Evolutionary conservation across 2,329 filamentous ascomycete genomes (phyloP).

Genomic region (Pseudomassariella vexata): DNA sequence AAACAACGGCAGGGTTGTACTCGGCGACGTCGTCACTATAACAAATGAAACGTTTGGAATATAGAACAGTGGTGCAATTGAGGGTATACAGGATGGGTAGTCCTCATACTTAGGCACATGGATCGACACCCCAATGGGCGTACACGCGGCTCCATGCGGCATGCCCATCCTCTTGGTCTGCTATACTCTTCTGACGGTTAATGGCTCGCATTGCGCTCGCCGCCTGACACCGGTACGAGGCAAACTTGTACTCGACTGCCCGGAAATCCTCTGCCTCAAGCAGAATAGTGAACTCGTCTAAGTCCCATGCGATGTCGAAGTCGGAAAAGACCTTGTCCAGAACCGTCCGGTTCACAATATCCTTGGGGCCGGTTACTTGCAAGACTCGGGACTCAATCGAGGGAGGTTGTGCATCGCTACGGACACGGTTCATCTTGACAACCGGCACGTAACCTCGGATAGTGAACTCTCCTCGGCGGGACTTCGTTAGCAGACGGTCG

Average conservation of each 20-base stretch:
- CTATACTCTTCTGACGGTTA: background rate
- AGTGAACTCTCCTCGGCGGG: conserved; percentile 34
- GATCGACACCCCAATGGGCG: too few relatives aligned
- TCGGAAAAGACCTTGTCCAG: conserved; percentile 40
- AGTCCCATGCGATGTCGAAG: too few relatives aligned
- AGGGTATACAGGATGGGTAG: too few relatives aligned
- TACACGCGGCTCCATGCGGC: too few relatives aligned
- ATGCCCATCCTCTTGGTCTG: too few relatives aligned
- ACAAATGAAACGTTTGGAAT: too few relatives aligned
- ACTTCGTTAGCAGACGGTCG: conserved; percentile 39
- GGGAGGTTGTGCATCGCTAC: conserved; percentile 22
- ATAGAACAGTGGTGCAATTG: too few relatives aligned
- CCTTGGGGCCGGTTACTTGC: conserved; percentile 38
- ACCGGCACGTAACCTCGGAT: conserved; percentile 30
- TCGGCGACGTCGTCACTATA: too few relatives aligned
- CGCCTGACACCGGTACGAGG: conserved; percentile 49
- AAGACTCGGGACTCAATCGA: conserved; percentile 39
- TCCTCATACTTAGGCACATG: too few relatives aligned
- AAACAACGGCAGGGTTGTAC: too few relatives aligned
- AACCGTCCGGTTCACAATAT: conserved; percentile 34
- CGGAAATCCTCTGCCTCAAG: conserved; percentile 13
- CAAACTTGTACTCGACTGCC: conserved; percentile 46
- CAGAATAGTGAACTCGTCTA: too few relatives aligned
- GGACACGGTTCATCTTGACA: conserved; percentile 44
- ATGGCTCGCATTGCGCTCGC: conserved; percentile 17